Conservation (phyloP, 2,329 filamentous ascomycete species). For the Cordyceps cicadae region DNA sequence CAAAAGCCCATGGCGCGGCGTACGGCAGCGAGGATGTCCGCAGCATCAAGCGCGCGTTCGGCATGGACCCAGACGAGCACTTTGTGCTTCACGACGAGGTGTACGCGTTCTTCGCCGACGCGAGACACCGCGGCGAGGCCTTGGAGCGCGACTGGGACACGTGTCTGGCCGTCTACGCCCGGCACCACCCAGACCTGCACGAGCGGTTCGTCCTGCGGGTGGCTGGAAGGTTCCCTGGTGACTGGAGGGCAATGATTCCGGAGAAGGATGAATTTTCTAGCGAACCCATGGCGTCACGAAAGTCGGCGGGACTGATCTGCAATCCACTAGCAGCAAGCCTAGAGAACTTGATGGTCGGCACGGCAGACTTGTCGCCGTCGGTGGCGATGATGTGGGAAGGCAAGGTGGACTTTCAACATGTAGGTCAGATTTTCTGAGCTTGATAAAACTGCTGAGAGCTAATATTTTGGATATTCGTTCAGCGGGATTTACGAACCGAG, state of each 20-base stretch:
- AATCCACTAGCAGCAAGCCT: constrained; percentile 43
- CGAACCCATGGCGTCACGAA: constrained; percentile 40
- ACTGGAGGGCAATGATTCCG: constrained; percentile 43
- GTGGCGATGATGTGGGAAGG: constrained; percentile 49
- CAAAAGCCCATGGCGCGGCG: constrained; percentile 45
- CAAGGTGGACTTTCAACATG: constrained; percentile 41
- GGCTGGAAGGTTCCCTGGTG: constrained; percentile 36
- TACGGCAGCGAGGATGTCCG: constrained; percentile 42
- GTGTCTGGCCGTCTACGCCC: constrained; percentile 33
- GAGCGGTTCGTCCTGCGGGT: constrained; percentile 39
- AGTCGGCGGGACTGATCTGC: constrained; percentile 38
- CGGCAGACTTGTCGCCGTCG: constrained; percentile 43
- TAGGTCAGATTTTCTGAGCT: too few relatives aligned
- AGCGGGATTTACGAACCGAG: constrained; percentile 29
- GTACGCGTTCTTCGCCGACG: constrained; percentile 41
- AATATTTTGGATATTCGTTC: background rate
- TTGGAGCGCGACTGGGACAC: constrained; percentile 39
- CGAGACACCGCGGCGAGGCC: constrained; percentile 33
- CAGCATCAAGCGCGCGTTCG: constrained; percentile 18
- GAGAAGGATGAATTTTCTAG: constrained; percentile 32
- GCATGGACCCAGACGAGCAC: constrained; percentile 23
- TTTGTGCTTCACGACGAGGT: constrained; percentile 36
- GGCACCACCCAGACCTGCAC: constrained; percentile 40
- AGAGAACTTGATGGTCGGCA: constrained; percentile 44
- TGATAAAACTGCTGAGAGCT: too few relatives aligned